A percentile compares a stretch with the other conserved stretches of the same genome.
Evolutionary conservation across 1,284 basidiomycete genomes (phyloP).

Genomic region (Sanguinoderma infundibulare): DNA sequence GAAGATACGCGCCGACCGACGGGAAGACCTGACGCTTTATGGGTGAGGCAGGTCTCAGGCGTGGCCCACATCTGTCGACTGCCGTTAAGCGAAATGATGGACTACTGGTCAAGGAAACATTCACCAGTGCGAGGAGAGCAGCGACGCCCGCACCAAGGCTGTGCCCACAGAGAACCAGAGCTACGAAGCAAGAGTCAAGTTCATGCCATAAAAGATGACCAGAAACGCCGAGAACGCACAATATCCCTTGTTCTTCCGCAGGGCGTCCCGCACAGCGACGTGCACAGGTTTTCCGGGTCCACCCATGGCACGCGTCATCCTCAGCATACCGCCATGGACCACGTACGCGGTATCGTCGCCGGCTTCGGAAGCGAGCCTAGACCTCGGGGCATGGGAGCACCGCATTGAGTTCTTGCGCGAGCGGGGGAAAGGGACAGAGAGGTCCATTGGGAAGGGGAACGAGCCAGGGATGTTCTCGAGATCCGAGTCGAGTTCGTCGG

Average conservation of each 20-base stretch:
- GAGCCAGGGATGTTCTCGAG: conserved; percentile 36
- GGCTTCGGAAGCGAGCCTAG: conserved; percentile 14
- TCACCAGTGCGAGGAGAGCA: conserved; percentile 72
- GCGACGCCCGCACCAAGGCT: conserved; percentile 89
- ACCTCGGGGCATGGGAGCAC: conserved; percentile 2
- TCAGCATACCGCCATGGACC: conserved; percentile 81
- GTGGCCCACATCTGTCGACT: conserved; percentile 79
- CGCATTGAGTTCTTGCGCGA: conserved; percentile 12
- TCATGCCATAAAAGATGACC: too few species aligned
- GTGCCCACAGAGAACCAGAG: conserved; percentile 81
- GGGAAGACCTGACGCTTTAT: conserved; percentile 73
- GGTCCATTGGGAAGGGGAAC: conserved; percentile 36
- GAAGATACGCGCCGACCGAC: conserved; percentile 69
- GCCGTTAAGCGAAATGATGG: not conserved
- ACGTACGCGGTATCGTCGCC: conserved; percentile 45
- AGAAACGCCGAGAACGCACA: conserved; percentile 42
- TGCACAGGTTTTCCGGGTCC: conserved; percentile 78
- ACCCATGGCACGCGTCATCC: conserved; percentile 81
- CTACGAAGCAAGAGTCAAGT: conserved; percentile 45
- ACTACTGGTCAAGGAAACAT: too few species aligned
- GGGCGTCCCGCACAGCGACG: conserved; percentile 70
- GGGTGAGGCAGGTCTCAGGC: conserved; percentile 74
- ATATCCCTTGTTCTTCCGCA: conserved; percentile 71
- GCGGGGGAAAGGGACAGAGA: conserved; percentile 30
- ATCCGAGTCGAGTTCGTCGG: conserved; percentile 31